These are phyloP conservation scores for Dalechampia spathulata DNA, from an alignment of 441 rosid species.

Conservation along the genomic window DNA sequence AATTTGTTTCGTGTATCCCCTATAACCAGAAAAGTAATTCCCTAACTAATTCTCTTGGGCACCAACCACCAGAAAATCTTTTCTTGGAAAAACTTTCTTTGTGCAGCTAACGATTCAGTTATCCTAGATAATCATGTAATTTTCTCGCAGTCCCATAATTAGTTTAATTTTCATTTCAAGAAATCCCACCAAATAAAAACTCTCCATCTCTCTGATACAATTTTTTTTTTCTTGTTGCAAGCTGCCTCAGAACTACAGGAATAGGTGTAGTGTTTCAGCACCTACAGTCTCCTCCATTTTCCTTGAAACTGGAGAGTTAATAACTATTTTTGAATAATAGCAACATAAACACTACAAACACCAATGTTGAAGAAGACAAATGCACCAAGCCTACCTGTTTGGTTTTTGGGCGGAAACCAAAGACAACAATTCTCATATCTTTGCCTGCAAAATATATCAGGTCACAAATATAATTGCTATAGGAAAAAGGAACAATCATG, in stretches of 20 bases:
- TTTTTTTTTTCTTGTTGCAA: too few relatives aligned
- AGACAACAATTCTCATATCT: constrained; percentile 94
- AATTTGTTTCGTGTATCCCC: too few relatives aligned
- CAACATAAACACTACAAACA: background rate
- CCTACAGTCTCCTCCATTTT: background rate
- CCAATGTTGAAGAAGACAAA: background rate
- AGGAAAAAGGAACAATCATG: constrained; percentile 5
- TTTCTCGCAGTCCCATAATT: too few relatives aligned
- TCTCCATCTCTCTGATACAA: background rate
- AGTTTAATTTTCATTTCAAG: background rate
- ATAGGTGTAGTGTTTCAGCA: background rate
- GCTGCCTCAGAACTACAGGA: background rate
- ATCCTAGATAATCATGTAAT: too few relatives aligned
- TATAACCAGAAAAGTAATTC: too few relatives aligned
- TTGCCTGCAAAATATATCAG: constrained; percentile 59
- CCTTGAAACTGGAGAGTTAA: background rate
- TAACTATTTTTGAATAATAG: background rate
- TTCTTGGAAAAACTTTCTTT: too few relatives aligned
- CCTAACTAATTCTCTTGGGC: too few relatives aligned
- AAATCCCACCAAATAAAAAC: background rate
- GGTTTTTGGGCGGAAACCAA: constrained; percentile 86
- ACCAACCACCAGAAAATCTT: too few relatives aligned
- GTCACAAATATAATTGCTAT: constrained; percentile 4
- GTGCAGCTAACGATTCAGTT: too few relatives aligned
- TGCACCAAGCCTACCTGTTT: constrained; percentile 50